Conservation (phyloP, 306 rosid species). For the Trifolium pratense region DNA sequence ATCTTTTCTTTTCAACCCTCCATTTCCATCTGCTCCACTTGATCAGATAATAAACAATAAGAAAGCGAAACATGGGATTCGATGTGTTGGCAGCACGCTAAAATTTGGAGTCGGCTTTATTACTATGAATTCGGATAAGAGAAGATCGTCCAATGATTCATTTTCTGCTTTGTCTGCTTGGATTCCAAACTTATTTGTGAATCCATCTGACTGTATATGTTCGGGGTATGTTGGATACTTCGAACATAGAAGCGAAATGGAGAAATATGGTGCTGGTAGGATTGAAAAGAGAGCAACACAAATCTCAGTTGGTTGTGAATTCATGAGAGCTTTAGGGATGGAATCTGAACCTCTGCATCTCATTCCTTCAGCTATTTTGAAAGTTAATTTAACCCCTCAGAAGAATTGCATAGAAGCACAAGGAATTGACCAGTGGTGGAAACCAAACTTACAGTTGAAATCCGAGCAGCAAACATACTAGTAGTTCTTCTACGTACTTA, state of each 20-base stretch:
- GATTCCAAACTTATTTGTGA: constrained; percentile 79
- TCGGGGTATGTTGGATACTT: constrained; percentile 83
- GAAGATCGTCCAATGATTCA: constrained; percentile 46
- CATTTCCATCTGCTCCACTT: constrained; percentile 74
- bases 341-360: constrained; percentile 78
- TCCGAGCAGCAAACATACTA: constrained; percentile 51
- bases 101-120: constrained; percentile 75
- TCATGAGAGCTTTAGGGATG: constrained; percentile 70
- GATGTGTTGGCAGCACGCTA: constrained; percentile 71
- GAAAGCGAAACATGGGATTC: constrained; percentile 71
- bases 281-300: constrained; percentile 79
- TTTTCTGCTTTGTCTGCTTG: constrained; percentile 70
- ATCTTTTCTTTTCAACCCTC: constrained; percentile 88
- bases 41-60: constrained; percentile 67
- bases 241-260: constrained; percentile 80
- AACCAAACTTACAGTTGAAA: constrained; percentile 51
- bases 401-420: not conserved
- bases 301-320: constrained; percentile 63
- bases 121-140: constrained; percentile 62
- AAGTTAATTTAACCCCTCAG: constrained; percentile 47
- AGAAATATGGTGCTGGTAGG: constrained; percentile 70
- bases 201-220: constrained; percentile 72
- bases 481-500: constrained; percentile 10
- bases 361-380: constrained; percentile 79
- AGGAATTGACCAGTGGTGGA: constrained; percentile 70